Evolutionary conservation across 2,329 filamentous ascomycete species (phyloP).

Genomic region (Fusarium penzigii): DNA sequence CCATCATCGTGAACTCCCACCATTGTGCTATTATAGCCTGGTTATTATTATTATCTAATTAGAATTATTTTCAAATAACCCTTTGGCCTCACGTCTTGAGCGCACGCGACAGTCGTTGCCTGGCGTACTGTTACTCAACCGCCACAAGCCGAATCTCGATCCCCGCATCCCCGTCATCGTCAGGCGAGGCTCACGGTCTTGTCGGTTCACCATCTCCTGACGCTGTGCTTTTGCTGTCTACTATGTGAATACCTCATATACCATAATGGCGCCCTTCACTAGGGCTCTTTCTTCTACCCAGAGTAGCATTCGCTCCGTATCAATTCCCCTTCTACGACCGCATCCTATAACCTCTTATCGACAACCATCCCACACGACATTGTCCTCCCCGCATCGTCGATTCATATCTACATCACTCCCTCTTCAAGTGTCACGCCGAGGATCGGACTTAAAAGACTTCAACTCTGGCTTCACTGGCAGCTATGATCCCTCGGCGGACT

Average conservation of each 20-base stretch:
- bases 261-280: conserved; percentile 26
- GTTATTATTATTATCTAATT: too few relatives aligned
- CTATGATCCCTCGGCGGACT: conserved; percentile 57
- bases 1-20: too few relatives aligned
- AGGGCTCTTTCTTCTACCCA: conserved; percentile 23
- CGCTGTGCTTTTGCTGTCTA: conserved; percentile 10
- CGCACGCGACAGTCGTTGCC: conserved; percentile 12
- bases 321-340: conserved; percentile 8
- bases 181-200: conserved; percentile 16
- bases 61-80: too few relatives aligned
- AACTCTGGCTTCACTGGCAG: conserved; percentile 59
- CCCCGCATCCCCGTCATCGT: conserved; percentile 30
- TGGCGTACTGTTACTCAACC: conserved; percentile 12
- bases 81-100: too few relatives aligned
- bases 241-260: conserved; percentile 24
- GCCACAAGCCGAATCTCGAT: conserved; percentile 17
- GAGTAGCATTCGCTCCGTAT: conserved; percentile 12
- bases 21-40: too few relatives aligned
- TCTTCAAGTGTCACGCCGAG: conserved; percentile 39
- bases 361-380: neutral
- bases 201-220: conserved; percentile 24
- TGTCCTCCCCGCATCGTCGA: conserved; percentile 15
- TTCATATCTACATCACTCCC: conserved; percentile 26
- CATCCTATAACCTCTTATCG: conserved; percentile 3
- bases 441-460: conserved; percentile 55